Percentiles rank a stretch among this genome's conserved stretches.
Conservation (phyloP, 2,329 filamentous ascomycete genomes). For the Pseudogymnoascus sp. region DNA sequence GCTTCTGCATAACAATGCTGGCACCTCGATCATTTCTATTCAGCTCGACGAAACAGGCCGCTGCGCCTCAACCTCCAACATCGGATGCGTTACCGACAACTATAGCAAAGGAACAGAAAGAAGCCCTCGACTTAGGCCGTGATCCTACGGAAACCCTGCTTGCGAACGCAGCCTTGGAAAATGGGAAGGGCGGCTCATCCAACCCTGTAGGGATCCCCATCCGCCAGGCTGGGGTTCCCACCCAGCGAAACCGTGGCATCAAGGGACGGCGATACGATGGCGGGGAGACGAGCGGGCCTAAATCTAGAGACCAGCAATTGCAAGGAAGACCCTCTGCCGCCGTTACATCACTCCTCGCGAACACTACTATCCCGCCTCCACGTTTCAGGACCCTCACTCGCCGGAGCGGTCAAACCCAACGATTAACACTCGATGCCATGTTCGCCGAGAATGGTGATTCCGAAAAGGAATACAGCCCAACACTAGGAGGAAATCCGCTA, state of each 20-base stretch:
- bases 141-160: neutral
- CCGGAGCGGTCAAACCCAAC: constrained; percentile 19
- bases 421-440: constrained; percentile 48
- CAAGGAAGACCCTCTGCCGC: constrained; percentile 30
- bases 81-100: neutral
- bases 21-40: constrained; percentile 22
- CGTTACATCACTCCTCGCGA: constrained; percentile 51
- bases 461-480: constrained; percentile 50
- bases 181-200: constrained; percentile 10
- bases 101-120: neutral
- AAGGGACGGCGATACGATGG: constrained; percentile 17
- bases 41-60: constrained; percentile 7
- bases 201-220: constrained; percentile 26
- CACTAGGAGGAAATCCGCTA: constrained; percentile 45
- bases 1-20: constrained; percentile 17
- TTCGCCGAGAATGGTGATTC: constrained; percentile 31
- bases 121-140: neutral
- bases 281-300: constrained; percentile 11
- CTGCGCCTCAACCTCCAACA: neutral
- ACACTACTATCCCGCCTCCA: constrained; percentile 49
- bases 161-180: neutral
- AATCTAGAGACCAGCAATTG: neutral
- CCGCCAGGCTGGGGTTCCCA: constrained; percentile 17
- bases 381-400: constrained; percentile 23
- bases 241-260: constrained; percentile 17